Evolutionary conservation across 139 green algal species (phyloP), one percentile per base, ranked within the genome.

Genomic region (Marvania coccoides): DNA sequence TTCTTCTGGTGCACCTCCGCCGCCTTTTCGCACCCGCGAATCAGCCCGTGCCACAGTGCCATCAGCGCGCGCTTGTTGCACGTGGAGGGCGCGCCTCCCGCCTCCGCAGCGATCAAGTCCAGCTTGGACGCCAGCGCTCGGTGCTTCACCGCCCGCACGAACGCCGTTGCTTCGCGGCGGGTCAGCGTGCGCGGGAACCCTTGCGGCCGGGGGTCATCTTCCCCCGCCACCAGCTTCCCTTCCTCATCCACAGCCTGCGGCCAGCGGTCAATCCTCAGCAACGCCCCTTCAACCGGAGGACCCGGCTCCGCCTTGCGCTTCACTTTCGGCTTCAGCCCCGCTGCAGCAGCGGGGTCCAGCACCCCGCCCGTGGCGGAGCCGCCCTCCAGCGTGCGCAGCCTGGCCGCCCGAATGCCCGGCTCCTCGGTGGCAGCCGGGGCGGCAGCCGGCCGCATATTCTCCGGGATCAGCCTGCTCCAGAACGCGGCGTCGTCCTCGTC

Each of bases 401-500:
- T 60, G 19, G 79, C 75, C 12, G 75, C 56, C 3, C 79, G 63
- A 14, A 79, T 62, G 36, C 71, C 71, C 36, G 75, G 71, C 15
- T 79, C 47, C 35, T 73, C 55, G 3, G 54, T n/a, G 59, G n/a
- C 58, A 76, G 48, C 36, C 74, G 9, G 14, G 30, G 30, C 4
- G n/a, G 56, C 24, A 8, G 69, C 24, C 4, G 72, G 56, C 28
- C 81, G 69, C 48, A 90, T 65, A 8, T 77, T 48, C 34, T 82
- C 67, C 8, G 88, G 83, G 36, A 97, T 97, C 37, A 97, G 88
- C 5, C 85, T 67, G 65, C 74, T 88, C 91, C 91, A 97, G 65
- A 97, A 97, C 4, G 88, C 86, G 1, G 83, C 75, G 59, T 98
- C 92, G 39, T 97, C 88, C 63, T 98, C 92, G 57, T 55, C 54